Percentiles rank a stretch among this genome's conserved stretches.
phyloP scores from a whole-genome alignment of 306 rosid genomes.

The Prinsepia uniflora region DNA sequence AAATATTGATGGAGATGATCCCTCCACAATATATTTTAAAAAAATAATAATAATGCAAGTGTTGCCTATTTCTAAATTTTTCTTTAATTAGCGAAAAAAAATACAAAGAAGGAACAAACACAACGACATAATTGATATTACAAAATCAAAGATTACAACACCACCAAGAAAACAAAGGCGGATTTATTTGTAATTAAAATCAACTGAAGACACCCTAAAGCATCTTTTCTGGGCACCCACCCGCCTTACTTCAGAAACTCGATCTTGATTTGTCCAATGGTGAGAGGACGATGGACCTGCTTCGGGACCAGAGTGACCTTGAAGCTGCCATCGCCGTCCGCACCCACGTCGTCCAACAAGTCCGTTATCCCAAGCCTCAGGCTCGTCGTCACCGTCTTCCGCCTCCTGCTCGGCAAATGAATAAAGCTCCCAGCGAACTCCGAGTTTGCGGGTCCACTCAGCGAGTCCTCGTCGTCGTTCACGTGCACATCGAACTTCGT shows the following conservation, averaged over 20 bases:
- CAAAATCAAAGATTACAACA: not conserved
- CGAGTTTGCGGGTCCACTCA: conserved; percentile 15
- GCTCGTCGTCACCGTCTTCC: not conserved
- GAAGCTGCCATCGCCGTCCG: conserved; percentile 7
- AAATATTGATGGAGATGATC: too few species aligned
- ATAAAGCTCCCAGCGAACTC: conserved; percentile 26
- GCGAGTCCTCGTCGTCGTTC: conserved; percentile 20
- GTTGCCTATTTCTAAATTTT: too few species aligned
- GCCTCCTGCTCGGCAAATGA: conserved; percentile 15
- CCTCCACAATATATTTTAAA: too few species aligned
- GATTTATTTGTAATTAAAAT: not conserved
- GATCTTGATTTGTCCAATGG: conserved; percentile 34
- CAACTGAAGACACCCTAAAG: not conserved
- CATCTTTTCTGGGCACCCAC: not conserved
- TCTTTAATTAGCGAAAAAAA: not conserved
- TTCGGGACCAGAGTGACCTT: conserved; percentile 15
- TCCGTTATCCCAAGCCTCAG: conserved; percentile 21
- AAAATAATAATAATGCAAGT: too few species aligned
- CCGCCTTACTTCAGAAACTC: conserved; percentile 7
- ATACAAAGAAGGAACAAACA: not conserved
- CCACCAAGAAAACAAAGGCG: not conserved
- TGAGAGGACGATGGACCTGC: not conserved
- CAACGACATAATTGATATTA: not conserved
- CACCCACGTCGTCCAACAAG: conserved; percentile 19
- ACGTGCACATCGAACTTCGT: conserved; percentile 30